phyloP scores from a whole-genome alignment of 73 alveolate genomes.

The Paramecium primaurelia region DNA sequence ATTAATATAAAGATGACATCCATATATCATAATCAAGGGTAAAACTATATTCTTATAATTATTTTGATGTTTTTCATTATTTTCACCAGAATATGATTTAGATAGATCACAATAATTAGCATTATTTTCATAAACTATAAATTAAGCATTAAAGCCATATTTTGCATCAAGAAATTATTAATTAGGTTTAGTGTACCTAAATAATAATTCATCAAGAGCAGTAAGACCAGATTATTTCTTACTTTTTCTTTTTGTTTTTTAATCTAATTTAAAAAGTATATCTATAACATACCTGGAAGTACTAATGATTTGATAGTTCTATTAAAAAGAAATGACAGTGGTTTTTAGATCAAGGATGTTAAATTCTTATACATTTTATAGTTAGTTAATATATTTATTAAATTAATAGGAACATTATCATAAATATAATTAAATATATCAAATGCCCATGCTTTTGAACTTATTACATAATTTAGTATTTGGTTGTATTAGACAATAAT shows the following conservation, averaged over 20 bases:
- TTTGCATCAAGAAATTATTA: neutral
- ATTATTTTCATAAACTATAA: neutral
- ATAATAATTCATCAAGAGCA: neutral
- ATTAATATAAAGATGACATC: neutral
- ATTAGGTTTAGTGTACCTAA: neutral
- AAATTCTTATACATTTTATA: constrained; percentile 1
- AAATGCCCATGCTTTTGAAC: neutral
- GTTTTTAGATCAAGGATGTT: neutral
- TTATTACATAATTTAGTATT: neutral
- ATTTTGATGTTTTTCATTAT: neutral
- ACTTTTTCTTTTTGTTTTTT: neutral
- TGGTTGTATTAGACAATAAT: neutral
- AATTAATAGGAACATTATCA: neutral
- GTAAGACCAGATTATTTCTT: neutral
- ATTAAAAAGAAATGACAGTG: constrained; percentile 20
- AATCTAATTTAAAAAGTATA: neutral
- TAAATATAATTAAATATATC: neutral
- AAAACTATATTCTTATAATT: neutral
- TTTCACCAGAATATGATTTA: neutral
- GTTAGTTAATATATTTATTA: neutral
- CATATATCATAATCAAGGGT: neutral
- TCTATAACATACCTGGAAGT: neutral
- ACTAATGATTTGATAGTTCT: neutral
- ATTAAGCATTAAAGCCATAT: constrained; percentile 11
- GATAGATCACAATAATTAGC: neutral